Conservation (phyloP, 345 rosid species). For the Brassica nigra region DNA sequence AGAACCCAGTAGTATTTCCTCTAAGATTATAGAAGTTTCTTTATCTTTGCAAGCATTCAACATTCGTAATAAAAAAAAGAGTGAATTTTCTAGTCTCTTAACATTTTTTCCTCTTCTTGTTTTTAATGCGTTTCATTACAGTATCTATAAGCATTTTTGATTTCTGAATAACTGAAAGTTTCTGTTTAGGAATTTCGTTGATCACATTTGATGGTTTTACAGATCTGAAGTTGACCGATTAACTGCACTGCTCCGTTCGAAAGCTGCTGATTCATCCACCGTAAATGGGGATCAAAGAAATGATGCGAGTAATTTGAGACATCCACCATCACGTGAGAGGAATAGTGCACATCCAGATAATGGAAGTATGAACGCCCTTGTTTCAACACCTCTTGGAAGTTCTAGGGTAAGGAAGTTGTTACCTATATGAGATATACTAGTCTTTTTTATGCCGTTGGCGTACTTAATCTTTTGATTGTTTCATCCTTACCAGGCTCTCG, state of each 20-base stretch:
- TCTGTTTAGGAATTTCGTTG: not conserved
- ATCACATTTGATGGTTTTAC: constrained; percentile 28
- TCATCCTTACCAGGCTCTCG: constrained; percentile 52
- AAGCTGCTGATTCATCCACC: constrained; percentile 49
- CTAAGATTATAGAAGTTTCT: not conserved
- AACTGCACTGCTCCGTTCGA: constrained; percentile 69
- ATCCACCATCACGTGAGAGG: constrained; percentile 34
- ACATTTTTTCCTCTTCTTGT: not conserved
- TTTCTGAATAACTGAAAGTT: not conserved
- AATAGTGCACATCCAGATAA: constrained; percentile 47
- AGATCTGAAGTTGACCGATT: constrained; percentile 87
- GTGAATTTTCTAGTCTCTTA: not conserved
- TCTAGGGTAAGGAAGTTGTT: constrained; percentile 48
- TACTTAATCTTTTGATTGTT: constrained; percentile 17
- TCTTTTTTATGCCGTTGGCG: not conserved
- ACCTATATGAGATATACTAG: not conserved
- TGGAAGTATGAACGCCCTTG: constrained; percentile 42
- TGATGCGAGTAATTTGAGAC: constrained; percentile 43
- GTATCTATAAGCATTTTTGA: not conserved
- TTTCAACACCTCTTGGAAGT: constrained; percentile 50
- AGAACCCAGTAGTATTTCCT: constrained; percentile 1
- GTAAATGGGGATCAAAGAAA: constrained; percentile 49
- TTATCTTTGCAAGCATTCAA: not conserved
- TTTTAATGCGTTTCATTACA: not conserved
- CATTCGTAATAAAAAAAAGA: not conserved